phyloP scores from a whole-genome alignment of 2,329 filamentous ascomycete genomes.

The Fusarium sp. region DNA sequence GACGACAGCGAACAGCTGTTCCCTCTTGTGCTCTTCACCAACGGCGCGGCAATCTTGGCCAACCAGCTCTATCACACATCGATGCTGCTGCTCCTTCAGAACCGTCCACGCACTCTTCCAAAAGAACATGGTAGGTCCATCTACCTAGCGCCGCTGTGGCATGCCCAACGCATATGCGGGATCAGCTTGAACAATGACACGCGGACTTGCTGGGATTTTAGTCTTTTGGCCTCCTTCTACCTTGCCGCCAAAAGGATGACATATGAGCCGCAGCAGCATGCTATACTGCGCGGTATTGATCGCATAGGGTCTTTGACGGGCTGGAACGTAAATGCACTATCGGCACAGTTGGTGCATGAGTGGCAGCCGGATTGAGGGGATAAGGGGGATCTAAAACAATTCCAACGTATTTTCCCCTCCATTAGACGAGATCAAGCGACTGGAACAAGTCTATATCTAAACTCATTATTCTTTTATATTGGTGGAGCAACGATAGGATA shows the following conservation, averaged over 20 bases:
- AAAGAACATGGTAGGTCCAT: slow-evolving; percentile 45
- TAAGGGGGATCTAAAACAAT: neutral
- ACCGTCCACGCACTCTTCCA: slow-evolving; percentile 57
- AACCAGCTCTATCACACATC: slow-evolving; percentile 67
- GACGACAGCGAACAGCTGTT: slow-evolving; percentile 46
- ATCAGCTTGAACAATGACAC: slow-evolving; percentile 59
- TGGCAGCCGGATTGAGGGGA: slow-evolving; percentile 42
- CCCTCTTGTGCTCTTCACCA: slow-evolving; percentile 51
- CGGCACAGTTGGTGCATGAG: slow-evolving; percentile 40
- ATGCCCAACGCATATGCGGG: slow-evolving; percentile 59
- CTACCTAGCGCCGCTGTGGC: slow-evolving; percentile 57
- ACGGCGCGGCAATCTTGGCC: slow-evolving; percentile 54
- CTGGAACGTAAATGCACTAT: slow-evolving; percentile 48
- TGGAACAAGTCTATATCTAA: too few species aligned
- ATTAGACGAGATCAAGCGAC: too few species aligned
- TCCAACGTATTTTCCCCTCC: neutral
- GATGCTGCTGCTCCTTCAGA: slow-evolving; percentile 61
- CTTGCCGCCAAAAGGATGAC: slow-evolving; percentile 58
- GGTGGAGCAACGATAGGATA: too few species aligned
- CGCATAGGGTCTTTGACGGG: slow-evolving; percentile 53
- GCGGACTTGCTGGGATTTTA: slow-evolving; percentile 57
- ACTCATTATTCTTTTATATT: too few species aligned
- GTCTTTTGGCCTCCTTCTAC: slow-evolving; percentile 56
- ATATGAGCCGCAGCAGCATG: slow-evolving; percentile 57
- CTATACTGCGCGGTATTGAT: slow-evolving; percentile 52